These are phyloP conservation scores for Thielaviopsis populi DNA, from an alignment of 2,329 filamentous ascomycete species.

Conservation along the genomic window DNA sequence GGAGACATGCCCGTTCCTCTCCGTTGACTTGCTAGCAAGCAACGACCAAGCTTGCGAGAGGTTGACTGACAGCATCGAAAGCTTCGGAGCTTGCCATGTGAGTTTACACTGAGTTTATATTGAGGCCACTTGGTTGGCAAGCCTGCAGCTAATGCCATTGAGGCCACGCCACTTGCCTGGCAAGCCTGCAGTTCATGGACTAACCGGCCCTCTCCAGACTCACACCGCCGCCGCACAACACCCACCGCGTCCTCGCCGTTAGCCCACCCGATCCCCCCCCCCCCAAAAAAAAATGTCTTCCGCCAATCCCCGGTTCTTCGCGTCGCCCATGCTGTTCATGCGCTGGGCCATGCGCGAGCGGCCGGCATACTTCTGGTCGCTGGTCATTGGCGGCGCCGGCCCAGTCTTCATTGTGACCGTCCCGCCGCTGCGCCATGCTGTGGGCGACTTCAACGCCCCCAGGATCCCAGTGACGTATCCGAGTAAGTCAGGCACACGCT, in stretches of 20 bases:
- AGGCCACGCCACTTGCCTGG: no score
- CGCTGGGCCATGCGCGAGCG: conserved; percentile 79
- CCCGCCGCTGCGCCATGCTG: conserved; percentile 53
- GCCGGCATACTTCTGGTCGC: conserved; percentile 82
- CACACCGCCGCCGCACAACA: neutral
- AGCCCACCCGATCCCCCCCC: neutral
- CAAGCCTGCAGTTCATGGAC: neutral
- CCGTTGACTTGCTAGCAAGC: neutral
- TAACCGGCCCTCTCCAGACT: neutral
- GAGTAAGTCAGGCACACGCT: conserved; percentile 44
- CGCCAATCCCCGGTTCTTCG: conserved; percentile 64
- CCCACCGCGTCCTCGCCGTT: neutral
- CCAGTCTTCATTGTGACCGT: conserved; percentile 56
- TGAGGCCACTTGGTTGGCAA: neutral
- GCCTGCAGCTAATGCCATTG: neutral
- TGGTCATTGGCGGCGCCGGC: conserved; percentile 56
- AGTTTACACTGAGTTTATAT: neutral
- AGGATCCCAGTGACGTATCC: conserved; percentile 83
- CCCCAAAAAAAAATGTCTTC: no score
- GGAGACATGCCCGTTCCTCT: neutral
- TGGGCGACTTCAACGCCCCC: conserved; percentile 60
- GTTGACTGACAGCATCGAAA: neutral
- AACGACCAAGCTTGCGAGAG: neutral
- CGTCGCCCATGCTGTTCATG: conserved; percentile 65
- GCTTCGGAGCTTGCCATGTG: neutral